Evolutionary conservation across 2,329 filamentous ascomycete genomes (phyloP).

Genomic region (Curvularia sp.): DNA sequence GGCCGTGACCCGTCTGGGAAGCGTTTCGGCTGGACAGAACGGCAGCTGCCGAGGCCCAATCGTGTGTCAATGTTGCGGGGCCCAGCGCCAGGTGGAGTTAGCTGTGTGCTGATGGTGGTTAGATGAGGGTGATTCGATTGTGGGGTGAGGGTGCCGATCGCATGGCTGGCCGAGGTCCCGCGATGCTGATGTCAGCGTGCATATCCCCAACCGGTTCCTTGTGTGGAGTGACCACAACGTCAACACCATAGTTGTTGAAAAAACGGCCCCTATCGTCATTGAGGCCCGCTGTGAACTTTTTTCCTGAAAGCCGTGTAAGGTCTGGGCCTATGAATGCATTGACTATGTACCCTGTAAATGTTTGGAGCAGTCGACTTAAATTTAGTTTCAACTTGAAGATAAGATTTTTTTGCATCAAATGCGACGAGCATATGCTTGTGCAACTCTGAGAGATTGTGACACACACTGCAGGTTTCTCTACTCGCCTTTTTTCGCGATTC

Average conservation of each 20-base stretch:
- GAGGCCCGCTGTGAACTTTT: neutral
- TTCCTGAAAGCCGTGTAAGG: neutral
- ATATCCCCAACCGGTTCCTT: slow-evolving; percentile 10
- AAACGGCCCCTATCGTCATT: slow-evolving; percentile 6
- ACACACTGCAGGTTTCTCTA: neutral
- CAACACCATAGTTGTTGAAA: slow-evolving; percentile 7
- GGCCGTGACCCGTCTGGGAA: slow-evolving; percentile 17
- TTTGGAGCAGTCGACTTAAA: neutral
- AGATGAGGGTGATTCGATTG: slow-evolving; percentile 26
- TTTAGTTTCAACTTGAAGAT: neutral
- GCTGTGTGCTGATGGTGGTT: slow-evolving; percentile 21
- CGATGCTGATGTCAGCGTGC: slow-evolving; percentile 18
- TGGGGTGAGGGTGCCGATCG: slow-evolving; percentile 26
- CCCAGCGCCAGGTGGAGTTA: slow-evolving; percentile 27
- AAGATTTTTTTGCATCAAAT: neutral
- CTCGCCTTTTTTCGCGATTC: neutral
- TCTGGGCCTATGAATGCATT: slow-evolving; percentile 8
- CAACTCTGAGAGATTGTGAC: neutral
- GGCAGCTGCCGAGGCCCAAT: slow-evolving; percentile 28
- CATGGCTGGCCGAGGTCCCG: slow-evolving; percentile 20
- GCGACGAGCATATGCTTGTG: neutral
- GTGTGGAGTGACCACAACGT: slow-evolving; percentile 11
- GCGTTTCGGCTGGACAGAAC: slow-evolving; percentile 23
- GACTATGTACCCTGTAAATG: neutral
- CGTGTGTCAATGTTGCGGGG: slow-evolving; percentile 15